Percentiles rank a stretch among this genome's conserved stretches.
Conservation (phyloP, 352 stramenopile genomes). For the Pilasporangium apinafurcum region DNA sequence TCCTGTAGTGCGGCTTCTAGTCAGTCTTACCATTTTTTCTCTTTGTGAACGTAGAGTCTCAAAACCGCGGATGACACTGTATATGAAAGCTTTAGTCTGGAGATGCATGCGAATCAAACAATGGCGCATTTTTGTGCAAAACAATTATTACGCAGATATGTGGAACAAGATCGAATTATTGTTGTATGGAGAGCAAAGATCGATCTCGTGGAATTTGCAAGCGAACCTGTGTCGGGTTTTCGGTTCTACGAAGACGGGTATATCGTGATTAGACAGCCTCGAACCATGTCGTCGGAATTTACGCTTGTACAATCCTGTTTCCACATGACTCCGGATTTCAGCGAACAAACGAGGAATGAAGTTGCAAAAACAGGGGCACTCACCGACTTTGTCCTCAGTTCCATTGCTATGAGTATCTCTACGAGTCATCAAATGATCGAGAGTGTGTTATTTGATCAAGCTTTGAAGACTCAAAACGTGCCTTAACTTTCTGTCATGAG, state of each 20-base stretch:
- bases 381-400: conserved; percentile 8
- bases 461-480: no score
- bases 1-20: no score
- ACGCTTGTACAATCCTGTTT: conserved; percentile 18
- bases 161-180: conserved; percentile 24
- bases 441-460: conserved; percentile 6
- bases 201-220: conserved; percentile 28
- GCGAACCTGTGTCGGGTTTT: conserved; percentile 20
- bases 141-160: conserved; percentile 22
- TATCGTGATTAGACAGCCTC: conserved; percentile 29
- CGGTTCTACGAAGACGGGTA: conserved; percentile 33
- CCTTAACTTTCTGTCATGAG: no score
- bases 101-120: conserved; percentile 20
- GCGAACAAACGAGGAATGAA: conserved; percentile 5
- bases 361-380: conserved; percentile 1
- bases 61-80: conserved; percentile 21
- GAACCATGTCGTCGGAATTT: conserved; percentile 5
- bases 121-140: conserved; percentile 27
- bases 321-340: conserved; percentile 15
- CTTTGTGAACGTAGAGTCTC: no score
- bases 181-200: conserved; percentile 32
- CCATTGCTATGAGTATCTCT: conserved; percentile 2
- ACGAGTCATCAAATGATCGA: conserved; percentile 11
- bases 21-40: no score
- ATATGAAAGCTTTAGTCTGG: conserved; percentile 24